These are phyloP conservation scores for Thraustotheca clavata DNA, from an alignment of 352 stramenopile species.

Conservation along the genomic window DNA sequence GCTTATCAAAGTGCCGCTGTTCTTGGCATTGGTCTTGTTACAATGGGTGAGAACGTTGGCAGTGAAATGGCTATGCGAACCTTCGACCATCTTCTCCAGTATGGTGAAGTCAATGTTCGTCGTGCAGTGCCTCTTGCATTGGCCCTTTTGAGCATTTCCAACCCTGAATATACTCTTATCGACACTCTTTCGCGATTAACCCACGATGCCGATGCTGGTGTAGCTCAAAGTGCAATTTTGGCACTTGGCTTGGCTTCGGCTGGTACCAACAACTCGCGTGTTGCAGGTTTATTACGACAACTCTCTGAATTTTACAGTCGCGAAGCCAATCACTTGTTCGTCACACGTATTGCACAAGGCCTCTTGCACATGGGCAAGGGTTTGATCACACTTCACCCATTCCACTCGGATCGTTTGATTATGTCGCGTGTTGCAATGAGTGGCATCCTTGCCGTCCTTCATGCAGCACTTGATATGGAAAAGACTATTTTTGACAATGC, in stretches of 20 bases:
- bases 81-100: slow-evolving; percentile 99
- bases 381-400: slow-evolving; percentile 95
- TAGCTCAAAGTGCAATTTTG: slow-evolving; percentile 97
- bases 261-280: slow-evolving; percentile 99
- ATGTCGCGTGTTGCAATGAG: slow-evolving; percentile 89
- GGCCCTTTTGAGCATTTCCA: slow-evolving; percentile 94
- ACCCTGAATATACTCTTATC: slow-evolving; percentile 94
- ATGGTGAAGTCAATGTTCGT: slow-evolving; percentile 96
- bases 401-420: slow-evolving; percentile 94
- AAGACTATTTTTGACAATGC: slow-evolving; percentile 97
- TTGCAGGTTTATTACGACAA: slow-evolving; percentile 95
- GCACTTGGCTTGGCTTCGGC: slow-evolving; percentile 94
- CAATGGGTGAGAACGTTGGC: slow-evolving; percentile 95
- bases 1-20: slow-evolving; percentile 92
- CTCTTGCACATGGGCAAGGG: slow-evolving; percentile 99
- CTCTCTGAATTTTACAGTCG: slow-evolving; percentile 98
- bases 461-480: slow-evolving; percentile 96
- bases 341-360: slow-evolving; percentile 97
- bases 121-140: slow-evolving; percentile 96
- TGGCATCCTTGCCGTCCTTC: slow-evolving; percentile 92
- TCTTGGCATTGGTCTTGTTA: slow-evolving; percentile 96
- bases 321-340: slow-evolving; percentile 96
- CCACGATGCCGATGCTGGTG: slow-evolving; percentile 95
- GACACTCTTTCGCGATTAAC: slow-evolving; percentile 98
- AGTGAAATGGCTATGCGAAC: slow-evolving; percentile 98